A percentile compares a stretch with the other conserved stretches of the same genome.
Conservation (phyloP, 176 grass and related monocot genomes). For the Oryza glumipatula region DNA sequence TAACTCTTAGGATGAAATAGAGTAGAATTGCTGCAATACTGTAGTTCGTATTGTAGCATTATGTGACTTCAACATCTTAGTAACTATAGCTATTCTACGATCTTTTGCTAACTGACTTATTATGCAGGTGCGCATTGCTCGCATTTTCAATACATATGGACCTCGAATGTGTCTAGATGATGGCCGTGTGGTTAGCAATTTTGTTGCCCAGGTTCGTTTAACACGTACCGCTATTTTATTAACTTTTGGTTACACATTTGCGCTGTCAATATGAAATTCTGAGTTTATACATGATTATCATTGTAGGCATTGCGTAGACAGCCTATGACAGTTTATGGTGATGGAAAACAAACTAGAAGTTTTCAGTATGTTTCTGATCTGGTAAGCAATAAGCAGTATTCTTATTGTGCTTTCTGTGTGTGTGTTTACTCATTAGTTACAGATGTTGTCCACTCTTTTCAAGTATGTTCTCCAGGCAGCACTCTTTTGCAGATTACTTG, state of each 20-base stretch:
- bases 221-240: conserved; percentile 23
- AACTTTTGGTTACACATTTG: neutral
- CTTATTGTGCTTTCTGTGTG: conserved; percentile 5
- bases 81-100: neutral
- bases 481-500: conserved; percentile 20
- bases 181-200: conserved; percentile 94
- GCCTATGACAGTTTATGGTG: conserved; percentile 85
- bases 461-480: conserved; percentile 8
- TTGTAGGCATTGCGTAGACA: conserved; percentile 67
- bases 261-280: neutral
- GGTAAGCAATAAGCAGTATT: conserved; percentile 48
- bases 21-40: conserved; percentile 20
- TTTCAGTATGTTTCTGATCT: conserved; percentile 97
- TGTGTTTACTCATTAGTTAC: conserved; percentile 19
- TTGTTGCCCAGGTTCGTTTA: conserved; percentile 82
- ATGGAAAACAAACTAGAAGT: conserved; percentile 93
- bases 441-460: neutral
- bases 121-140: conserved; percentile 80
- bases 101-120: conserved; percentile 31
- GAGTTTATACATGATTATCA: conserved; percentile 1
- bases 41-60: neutral
- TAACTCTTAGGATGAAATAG: neutral
- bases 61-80: neutral
- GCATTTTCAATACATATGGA: conserved; percentile 97
- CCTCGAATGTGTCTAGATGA: conserved; percentile 97